Base-by-base conservation (phyloP, 2,329 filamentous ascomycete species). In the Bipolaris bicolor region DNA sequence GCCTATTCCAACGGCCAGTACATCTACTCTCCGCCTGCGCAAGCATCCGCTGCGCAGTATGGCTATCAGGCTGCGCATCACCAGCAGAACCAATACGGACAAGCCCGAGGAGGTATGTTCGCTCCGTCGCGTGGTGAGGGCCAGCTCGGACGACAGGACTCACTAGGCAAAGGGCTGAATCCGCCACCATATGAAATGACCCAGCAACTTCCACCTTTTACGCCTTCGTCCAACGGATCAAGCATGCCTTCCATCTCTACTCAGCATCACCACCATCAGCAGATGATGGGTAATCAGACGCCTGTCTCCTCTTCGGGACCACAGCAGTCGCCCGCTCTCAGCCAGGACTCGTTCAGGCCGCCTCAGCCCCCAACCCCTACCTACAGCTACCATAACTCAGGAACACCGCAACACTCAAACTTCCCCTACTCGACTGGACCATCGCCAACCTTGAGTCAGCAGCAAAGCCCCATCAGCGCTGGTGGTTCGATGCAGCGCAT, bases 171-270 rank as follows among this genome's bases (percentile, higher is more conserved):
- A 70, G 83, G 82, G 47, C 80, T 93, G 52, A 84, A 89, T 58
- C 82, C 85, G 52, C 86, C 89, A 58, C 83, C 88, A 6, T 91
- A 88, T 76, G 88, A 90, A 62, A 81, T 86, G 60, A 86, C 87
- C 63, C 69, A 73, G 47, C 73, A 76, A 59, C 82, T 89, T 58
- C 84, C 87, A 43, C 81, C 87, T 33, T 91, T 88, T 72, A 83
- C 87, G 58, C 71, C 73, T 69, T 83, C 83, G 48, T 79, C 82
- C 44, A 84, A 84, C 52, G 81, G 83, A 16, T 75, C 78, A 31
- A 79, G 73, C 60, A 72, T 83, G 50, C 78, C 81, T 16, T 75
- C 80, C 15, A 74, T 81, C 69, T 71, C 76, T 60, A 65, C 77
- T 63, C 80, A 74, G 26, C 58, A 61, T 16, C 55, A 64, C 34